phyloP scores from a whole-genome alignment of 108 stramenopile genomes.

The Cyclotella atomus region DNA sequence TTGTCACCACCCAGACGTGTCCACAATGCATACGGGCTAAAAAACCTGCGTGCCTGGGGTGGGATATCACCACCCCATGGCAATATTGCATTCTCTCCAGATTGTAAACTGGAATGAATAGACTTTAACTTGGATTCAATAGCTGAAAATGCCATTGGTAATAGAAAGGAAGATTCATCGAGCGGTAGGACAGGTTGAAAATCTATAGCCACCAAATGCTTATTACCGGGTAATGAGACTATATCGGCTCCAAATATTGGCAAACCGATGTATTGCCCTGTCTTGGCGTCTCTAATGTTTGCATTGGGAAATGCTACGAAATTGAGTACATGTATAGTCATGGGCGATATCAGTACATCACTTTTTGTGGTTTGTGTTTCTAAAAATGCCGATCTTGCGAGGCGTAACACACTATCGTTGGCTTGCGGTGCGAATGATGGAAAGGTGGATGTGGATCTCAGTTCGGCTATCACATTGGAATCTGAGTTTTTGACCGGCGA shows the following conservation, averaged over 20 bases:
- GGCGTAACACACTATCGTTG: slow-evolving; percentile 25
- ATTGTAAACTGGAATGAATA: slow-evolving; percentile 51
- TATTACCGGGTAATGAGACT: slow-evolving; percentile 78
- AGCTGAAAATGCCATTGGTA: slow-evolving; percentile 28
- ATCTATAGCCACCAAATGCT: slow-evolving; percentile 70
- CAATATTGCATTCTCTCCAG: slow-evolving; percentile 33
- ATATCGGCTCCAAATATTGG: slow-evolving; percentile 84
- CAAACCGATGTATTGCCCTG: slow-evolving; percentile 31
- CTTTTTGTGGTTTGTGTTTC: slow-evolving; percentile 58
- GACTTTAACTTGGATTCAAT: slow-evolving; percentile 45
- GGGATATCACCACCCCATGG: slow-evolving; percentile 88
- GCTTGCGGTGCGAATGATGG: background rate
- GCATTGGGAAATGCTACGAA: slow-evolving; percentile 70
- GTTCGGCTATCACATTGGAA: slow-evolving; percentile 37
- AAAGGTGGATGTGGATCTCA: slow-evolving; percentile 30
- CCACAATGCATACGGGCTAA: slow-evolving; percentile 81
- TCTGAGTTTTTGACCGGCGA: slow-evolving; percentile 48
- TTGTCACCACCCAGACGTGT: slow-evolving; percentile 59
- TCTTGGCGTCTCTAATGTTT: slow-evolving; percentile 13
- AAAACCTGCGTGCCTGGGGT: slow-evolving; percentile 65
- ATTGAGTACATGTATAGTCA: slow-evolving; percentile 80
- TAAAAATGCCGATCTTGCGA: slow-evolving; percentile 67
- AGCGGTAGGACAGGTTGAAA: slow-evolving; percentile 66
- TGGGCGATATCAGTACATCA: slow-evolving; percentile 29
- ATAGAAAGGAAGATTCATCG: slow-evolving; percentile 12